phyloP scores from a whole-genome alignment of 352 stramenopile species.

The Pythium grandisporangium region DNA sequence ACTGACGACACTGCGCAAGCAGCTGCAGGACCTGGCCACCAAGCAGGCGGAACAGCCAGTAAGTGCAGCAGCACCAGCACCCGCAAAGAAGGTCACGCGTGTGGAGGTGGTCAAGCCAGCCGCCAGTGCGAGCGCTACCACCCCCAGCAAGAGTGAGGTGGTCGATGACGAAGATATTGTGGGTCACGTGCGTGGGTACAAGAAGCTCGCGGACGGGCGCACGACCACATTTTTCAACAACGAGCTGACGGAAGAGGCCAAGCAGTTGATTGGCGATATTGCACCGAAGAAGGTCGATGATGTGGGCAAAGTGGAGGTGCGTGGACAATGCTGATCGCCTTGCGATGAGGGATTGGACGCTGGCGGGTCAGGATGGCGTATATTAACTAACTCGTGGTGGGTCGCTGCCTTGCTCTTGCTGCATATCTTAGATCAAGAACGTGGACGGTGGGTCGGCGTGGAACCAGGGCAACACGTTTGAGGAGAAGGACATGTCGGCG shows the following conservation, averaged over 20 bases:
- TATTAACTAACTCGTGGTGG: background rate
- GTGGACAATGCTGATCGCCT: background rate
- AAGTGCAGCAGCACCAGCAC: constrained; percentile 10
- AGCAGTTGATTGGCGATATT: constrained; percentile 96
- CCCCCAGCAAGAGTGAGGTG: constrained; percentile 1
- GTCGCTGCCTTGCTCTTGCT: background rate
- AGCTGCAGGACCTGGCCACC: constrained; percentile 51
- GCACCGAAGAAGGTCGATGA: constrained; percentile 81
- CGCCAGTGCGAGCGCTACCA: constrained; percentile 1
- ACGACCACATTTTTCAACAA: constrained; percentile 99
- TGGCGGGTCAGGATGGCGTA: too few species aligned
- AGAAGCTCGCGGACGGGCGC: constrained; percentile 94
- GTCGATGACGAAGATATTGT: constrained; percentile 56
- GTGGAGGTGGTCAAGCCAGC: constrained; percentile 30
- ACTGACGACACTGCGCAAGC: constrained; percentile 40
- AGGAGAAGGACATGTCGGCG: constrained; percentile 87
- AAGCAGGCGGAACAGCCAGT: constrained; percentile 38
- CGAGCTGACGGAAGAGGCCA: constrained; percentile 96
- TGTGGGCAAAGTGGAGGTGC: constrained; percentile 42
- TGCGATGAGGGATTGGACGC: too few species aligned
- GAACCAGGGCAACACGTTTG: constrained; percentile 93
- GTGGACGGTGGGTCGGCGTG: constrained; percentile 84
- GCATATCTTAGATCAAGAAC: constrained; percentile 58
- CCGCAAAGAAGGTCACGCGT: constrained; percentile 48
- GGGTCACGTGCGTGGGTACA: constrained; percentile 88